Evolutionary conservation across 1,284 basidiomycete genomes (phyloP), one percentile per base, ranked within the genome.

Genomic region (Serendipita sp.): DNA sequence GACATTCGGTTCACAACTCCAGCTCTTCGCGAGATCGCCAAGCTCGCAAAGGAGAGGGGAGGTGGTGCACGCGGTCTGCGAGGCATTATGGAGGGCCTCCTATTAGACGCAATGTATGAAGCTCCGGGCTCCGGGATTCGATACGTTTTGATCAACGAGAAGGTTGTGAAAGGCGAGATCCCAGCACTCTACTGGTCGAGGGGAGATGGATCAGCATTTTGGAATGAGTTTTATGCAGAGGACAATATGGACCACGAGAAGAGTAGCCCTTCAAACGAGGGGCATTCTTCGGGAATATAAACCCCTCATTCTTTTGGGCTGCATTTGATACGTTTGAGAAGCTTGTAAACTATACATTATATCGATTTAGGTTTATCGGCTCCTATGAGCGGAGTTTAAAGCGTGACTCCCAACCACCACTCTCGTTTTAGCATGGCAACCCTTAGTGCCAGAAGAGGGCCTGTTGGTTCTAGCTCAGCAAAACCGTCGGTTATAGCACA

Each of bases 61-160:
- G 91, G 91, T 8, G 95, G 94, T 13, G 94, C 94, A 0, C 78
- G 94, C 70, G 91, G 92, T 2, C 73, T 98, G 66, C 78, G 93
- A 67, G 85, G 91, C 1, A 89, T 96, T 61, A 85, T 97, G 84
- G 93, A 94, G 73, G 72, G 79, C 4, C 71, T 94, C 2, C 74
- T 93, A 45, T 72, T 92, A 61, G 91, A 95, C 63, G 79, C 90
- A 0, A 94, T 95, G 91, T 94, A 90, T 71, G 91, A 94, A 75
- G 86, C 81, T 69, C 91, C 82, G 64, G 50, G 17, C 44, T 10
- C n/a, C 42, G 35, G 15, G 60, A 43, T 84, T 35, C 76, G 79
- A 58, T 80, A 85, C 69, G 81, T 87, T 13, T 77, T 88, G 60
- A 76, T 88, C 62, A 78, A 79, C 17, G 77, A 78, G 63, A 75